Conservation (phyloP, 2,329 filamentous ascomycete species). For the Aspergillus sp. region DNA sequence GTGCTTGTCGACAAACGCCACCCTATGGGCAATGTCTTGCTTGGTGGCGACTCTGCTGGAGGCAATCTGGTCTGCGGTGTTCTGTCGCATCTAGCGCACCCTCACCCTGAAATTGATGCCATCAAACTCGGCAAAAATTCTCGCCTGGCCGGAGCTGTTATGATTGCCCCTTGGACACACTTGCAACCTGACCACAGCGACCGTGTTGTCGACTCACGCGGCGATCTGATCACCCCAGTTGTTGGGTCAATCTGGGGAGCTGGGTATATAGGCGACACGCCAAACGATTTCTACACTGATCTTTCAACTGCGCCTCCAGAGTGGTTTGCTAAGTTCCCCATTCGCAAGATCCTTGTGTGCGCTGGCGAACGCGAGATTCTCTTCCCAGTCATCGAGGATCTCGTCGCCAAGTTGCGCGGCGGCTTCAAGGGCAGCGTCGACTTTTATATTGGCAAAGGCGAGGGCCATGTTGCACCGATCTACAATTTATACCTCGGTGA, state of each 20-base stretch:
- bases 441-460: constrained; percentile 37
- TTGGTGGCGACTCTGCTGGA: constrained; percentile 48
- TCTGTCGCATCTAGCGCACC: constrained; percentile 50
- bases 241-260: constrained; percentile 48
- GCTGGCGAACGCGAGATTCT: constrained; percentile 58
- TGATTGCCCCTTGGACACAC: constrained; percentile 60
- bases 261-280: constrained; percentile 47
- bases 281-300: constrained; percentile 55
- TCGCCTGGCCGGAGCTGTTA: constrained; percentile 51
- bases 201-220: constrained; percentile 48
- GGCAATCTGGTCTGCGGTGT: constrained; percentile 43
- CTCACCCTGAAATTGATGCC: constrained; percentile 52
- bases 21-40: constrained; percentile 35
- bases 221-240: constrained; percentile 50
- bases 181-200: constrained; percentile 49
- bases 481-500: constrained; percentile 39
- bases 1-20: constrained; percentile 35
- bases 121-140: constrained; percentile 37
- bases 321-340: constrained; percentile 56
- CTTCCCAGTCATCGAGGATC: constrained; percentile 55
- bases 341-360: constrained; percentile 53
- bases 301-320: constrained; percentile 47
- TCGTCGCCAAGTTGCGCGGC: constrained; percentile 48
- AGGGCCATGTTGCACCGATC: constrained; percentile 45
- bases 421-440: constrained; percentile 30